Conservation (phyloP, 2,329 filamentous ascomycete species). For the Pleurostoma richardsiae region DNA sequence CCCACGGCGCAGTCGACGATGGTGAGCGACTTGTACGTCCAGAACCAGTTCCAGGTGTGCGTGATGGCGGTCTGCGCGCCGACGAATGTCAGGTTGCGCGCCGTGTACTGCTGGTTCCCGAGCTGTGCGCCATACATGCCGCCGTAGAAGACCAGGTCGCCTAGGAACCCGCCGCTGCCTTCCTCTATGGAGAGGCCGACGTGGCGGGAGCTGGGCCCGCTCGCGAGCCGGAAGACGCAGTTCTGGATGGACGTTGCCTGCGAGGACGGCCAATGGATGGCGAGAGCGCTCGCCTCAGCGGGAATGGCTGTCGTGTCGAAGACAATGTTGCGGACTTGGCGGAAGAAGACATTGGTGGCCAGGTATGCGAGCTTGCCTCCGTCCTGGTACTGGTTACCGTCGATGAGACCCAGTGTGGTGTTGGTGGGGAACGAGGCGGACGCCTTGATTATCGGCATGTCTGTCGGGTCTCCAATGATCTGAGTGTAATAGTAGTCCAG, state of each 20-base stretch:
- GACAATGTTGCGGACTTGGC: slow-evolving; percentile 53
- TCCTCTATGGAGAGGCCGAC: slow-evolving; percentile 59
- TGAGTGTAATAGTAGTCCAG: slow-evolving; percentile 76
- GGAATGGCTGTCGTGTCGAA: slow-evolving; percentile 51
- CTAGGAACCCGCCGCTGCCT: slow-evolving; percentile 62
- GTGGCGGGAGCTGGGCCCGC: slow-evolving; percentile 39
- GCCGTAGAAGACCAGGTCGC: slow-evolving; percentile 66
- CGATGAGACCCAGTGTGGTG: slow-evolving; percentile 37
- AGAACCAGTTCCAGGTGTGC: slow-evolving; percentile 73
- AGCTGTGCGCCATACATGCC: slow-evolving; percentile 53
- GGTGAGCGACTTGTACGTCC: slow-evolving; percentile 62
- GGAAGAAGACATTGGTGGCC: slow-evolving; percentile 56
- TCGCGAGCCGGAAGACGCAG: slow-evolving; percentile 48
- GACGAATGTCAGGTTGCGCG: slow-evolving; percentile 61
- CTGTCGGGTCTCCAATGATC: slow-evolving; percentile 63
- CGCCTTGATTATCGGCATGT: slow-evolving; percentile 51
- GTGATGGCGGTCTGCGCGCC: slow-evolving; percentile 60
- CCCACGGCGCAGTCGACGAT: slow-evolving; percentile 60
- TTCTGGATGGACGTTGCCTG: slow-evolving; percentile 59
- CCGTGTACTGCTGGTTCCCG: slow-evolving; percentile 68
- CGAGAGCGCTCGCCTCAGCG: slow-evolving; percentile 35
- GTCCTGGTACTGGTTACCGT: slow-evolving; percentile 38
- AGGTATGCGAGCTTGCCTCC: slow-evolving; percentile 37
- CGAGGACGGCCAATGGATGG: slow-evolving; percentile 65
- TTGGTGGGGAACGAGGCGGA: slow-evolving; percentile 34